These are phyloP conservation scores for Trichosporon asahii DNA, from an alignment of 1,284 basidiomycete species.

Conservation along the genomic window DNA sequence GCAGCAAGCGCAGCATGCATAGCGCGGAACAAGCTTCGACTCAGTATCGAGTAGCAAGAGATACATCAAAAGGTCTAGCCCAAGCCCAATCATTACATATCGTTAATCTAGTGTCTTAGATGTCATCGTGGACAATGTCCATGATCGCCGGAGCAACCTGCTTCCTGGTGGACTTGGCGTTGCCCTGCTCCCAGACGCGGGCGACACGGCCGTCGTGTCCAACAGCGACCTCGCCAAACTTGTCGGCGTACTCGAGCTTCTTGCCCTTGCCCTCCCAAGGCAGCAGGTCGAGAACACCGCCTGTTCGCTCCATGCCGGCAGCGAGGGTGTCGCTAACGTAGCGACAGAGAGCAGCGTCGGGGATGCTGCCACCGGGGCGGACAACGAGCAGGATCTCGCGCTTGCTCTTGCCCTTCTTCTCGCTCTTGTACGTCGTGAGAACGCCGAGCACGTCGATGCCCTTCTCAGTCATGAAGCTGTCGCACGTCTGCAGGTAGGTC, in stretches of 20 bases:
- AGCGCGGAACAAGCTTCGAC: no score
- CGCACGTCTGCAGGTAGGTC: constrained; percentile 56
- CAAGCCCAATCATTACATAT: not conserved
- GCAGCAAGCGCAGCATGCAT: not conserved
- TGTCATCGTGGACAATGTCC: constrained; percentile 51
- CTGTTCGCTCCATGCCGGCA: constrained; percentile 60
- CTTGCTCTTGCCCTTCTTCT: constrained; percentile 60
- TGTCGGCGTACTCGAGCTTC: constrained; percentile 34
- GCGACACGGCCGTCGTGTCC: constrained; percentile 39
- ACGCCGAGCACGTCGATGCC: constrained; percentile 67
- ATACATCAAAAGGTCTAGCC: not conserved
- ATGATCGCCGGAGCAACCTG: constrained; percentile 65
- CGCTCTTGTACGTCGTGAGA: constrained; percentile 63
- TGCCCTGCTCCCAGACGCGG: constrained; percentile 70
- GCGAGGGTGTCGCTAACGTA: constrained; percentile 36
- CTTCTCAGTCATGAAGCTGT: constrained; percentile 65
- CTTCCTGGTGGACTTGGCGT: constrained; percentile 71
- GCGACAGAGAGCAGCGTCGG: constrained; percentile 22
- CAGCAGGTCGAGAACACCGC: constrained; percentile 55
- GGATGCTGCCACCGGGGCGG: constrained; percentile 33
- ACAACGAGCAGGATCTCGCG: constrained; percentile 70
- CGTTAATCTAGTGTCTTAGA: constrained; percentile 4
- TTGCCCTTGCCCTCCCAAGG: constrained; percentile 40
- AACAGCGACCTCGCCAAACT: constrained; percentile 8
- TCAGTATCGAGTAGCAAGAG: not conserved